Evolutionary conservation across 1,284 basidiomycete species (phyloP), one percentile per base, ranked within the genome.

Genomic region (Inonotus hispidus): DNA sequence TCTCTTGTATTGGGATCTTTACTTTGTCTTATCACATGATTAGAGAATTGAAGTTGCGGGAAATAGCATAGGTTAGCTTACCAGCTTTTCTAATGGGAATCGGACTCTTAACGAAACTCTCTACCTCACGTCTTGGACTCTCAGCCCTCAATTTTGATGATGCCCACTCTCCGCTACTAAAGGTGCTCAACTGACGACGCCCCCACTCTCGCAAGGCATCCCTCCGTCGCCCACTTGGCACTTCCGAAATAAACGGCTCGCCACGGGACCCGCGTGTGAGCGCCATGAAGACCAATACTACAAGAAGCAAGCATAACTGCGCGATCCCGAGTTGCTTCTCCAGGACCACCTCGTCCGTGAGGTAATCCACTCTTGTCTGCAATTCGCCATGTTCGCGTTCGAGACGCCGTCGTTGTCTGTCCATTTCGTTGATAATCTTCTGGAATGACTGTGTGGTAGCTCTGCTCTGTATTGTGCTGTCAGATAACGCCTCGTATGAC

Each of bases 291-390:
- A 94, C 77, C 27, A 95, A 79, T 1, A 95, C 85, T 0, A 84
- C 81, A 1, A 94, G 77, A 1, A 95, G 77, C 7, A 93, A 79
- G 68, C 88, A 83, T 0, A 95, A 78, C 68, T 95, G 93, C 0
- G 88, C 89, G 39, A 95, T 84, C 2, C 92, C 85, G 0, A 95
- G 80, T 1, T 91, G 83, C 69, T 93, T 93, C 72, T 95, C 93
- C 41, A 93, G 77, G 0, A 86, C 75, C 43, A 95, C 84, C 80
- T 95, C 92, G 56, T 88, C 84, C 0, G 87, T 80, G 8, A 95
- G 80, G 65, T 83, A 77, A 60, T 88, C 84, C 2, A 95, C 81
- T 52, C 84, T 80, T 1, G 80, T 75, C 19, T 87, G 71, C 1
- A 95, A 75, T 57, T 87, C 84, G 1, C 76, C 73, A 63, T 90